These are phyloP conservation scores for Penicillium pancosmium DNA, from an alignment of 495 filamentous ascomycete species.

Conservation along the genomic window DNA sequence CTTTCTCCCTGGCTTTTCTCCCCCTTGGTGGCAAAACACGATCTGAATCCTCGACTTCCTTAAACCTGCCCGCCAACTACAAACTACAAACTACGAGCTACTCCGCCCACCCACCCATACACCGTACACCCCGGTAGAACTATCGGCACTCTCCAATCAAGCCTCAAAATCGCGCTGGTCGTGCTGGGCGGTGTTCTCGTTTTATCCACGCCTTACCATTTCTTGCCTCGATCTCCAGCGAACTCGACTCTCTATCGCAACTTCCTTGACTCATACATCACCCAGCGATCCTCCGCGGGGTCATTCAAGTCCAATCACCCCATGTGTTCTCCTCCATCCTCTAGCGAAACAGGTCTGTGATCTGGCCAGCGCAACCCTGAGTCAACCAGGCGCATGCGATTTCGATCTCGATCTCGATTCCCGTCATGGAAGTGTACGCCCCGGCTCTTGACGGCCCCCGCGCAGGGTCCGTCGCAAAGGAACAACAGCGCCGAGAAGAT, in stretches of 20 bases:
- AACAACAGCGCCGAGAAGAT: constrained; percentile 3
- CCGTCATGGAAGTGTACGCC: constrained; percentile 20
- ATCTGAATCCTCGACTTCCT: not conserved
- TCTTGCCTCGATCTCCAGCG: not conserved
- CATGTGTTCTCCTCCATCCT: constrained; percentile 23
- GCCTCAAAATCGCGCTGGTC: constrained; percentile 27
- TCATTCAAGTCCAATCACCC: constrained; percentile 9
- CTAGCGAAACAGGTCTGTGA: constrained; percentile 20
- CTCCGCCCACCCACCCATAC: constrained; percentile 10
- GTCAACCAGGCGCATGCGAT: constrained; percentile 20
- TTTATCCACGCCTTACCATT: not conserved
- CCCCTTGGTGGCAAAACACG: constrained; percentile 4
- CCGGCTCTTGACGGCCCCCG: constrained; percentile 2
- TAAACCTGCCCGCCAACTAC: not conserved
- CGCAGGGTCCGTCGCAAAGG: constrained; percentile 10
- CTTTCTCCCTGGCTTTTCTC: constrained; percentile 12
- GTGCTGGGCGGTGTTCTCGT: constrained; percentile 20
- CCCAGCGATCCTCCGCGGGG: constrained; percentile 14
- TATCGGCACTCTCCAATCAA: not conserved
- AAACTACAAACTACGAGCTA: not conserved
- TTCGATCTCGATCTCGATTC: not conserved
- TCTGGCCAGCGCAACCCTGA: constrained; percentile 6
- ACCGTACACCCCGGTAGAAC: not conserved
- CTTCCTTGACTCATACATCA: constrained; percentile 12
- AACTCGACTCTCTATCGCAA: not conserved